Base-by-base conservation (phyloP, 2,329 filamentous ascomycete genomes). In the Grosmannia huntii region DNA sequence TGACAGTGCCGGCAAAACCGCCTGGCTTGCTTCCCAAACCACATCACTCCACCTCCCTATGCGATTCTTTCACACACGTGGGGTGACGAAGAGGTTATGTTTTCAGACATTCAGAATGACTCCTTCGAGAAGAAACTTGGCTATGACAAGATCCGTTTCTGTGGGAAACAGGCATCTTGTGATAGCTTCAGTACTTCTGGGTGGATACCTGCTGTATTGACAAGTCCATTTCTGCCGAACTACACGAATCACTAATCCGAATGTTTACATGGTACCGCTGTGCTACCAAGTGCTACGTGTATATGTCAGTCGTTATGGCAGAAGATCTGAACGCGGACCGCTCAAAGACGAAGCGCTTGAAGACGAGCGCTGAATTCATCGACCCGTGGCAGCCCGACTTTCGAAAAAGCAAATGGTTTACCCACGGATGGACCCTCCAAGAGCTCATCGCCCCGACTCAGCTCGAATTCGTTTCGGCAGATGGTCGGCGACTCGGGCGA, bases 31-130 rank as follows among this genome's bases (percentile, higher is more conserved):
- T 53, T 21, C 5, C n/a, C 14, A 10, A 53, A 36, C 3, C 6
- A 21, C 7, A 53, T 11, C n/a, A 19, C 25, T 5, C 25, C 41
- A 14, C 41, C 41, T 9, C 41, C 41, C 33, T 61, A 62, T 38
- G 60, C 58, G 2, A 59, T 60, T 7, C 57, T 62, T 2, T 62
- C 60, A 12, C 61, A 62, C 49, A 59, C 57, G 0, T 61, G 60
- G 58, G 58, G 46, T 1, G 23, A 44, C 6, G 23, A 50, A 6
- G 58, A 60, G 31, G 52, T 55, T 16, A 57, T 44, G 7, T 52
- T 55, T 23, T 6, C 44, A 12, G 58, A 60, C 23, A 9, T 60
- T 19, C 38, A 10, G 2, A 9, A 31, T 14, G 55, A 38, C 23
- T 10, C 19, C 5, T 31, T 7, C 14, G 23, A 55, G 41, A 19